phyloP scores from a whole-genome alignment of 2,329 filamentous ascomycete genomes.

The Ceratocystis diversiconidia region DNA sequence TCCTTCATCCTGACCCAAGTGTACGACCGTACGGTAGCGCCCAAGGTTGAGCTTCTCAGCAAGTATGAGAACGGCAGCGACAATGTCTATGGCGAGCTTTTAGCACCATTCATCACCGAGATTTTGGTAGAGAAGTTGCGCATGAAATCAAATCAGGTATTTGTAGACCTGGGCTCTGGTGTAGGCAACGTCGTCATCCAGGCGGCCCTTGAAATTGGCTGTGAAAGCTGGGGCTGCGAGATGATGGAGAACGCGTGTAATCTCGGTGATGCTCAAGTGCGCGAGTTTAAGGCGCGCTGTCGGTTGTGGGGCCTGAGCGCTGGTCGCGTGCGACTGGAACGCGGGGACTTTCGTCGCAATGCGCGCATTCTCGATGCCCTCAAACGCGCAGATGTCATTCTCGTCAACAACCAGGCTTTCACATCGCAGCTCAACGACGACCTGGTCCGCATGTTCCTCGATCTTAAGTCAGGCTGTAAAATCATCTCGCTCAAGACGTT shows the following conservation, averaged over 20 bases:
- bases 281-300: conserved; percentile 73
- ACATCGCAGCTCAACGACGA: conserved; percentile 73
- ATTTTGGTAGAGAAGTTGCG: conserved; percentile 64
- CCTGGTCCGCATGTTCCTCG: conserved; percentile 78
- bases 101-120: conserved; percentile 68
- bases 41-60: conserved; percentile 66
- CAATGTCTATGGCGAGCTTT: conserved; percentile 87
- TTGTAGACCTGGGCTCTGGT: conserved; percentile 88
- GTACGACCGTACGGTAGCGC: conserved; percentile 85
- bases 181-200: conserved; percentile 94
- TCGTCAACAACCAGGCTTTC: conserved; percentile 98
- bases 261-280: conserved; percentile 63
- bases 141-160: conserved; percentile 70
- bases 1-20: conserved; percentile 74
- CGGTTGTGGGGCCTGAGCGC: conserved; percentile 76
- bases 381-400: conserved; percentile 77
- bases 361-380: conserved; percentile 56
- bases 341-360: conserved; percentile 72
- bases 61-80: conserved; percentile 83
- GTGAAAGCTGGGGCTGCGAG: conserved; percentile 91
- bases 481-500: conserved; percentile 90
- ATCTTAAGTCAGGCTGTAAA: conserved; percentile 78
- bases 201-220: conserved; percentile 82
- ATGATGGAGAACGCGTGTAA: conserved; percentile 85
- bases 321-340: conserved; percentile 64